Evolutionary conservation across 2,329 filamentous ascomycete genomes (phyloP), one percentile per base, ranked within the genome.

Genomic region (Ascochyta lentis): DNA sequence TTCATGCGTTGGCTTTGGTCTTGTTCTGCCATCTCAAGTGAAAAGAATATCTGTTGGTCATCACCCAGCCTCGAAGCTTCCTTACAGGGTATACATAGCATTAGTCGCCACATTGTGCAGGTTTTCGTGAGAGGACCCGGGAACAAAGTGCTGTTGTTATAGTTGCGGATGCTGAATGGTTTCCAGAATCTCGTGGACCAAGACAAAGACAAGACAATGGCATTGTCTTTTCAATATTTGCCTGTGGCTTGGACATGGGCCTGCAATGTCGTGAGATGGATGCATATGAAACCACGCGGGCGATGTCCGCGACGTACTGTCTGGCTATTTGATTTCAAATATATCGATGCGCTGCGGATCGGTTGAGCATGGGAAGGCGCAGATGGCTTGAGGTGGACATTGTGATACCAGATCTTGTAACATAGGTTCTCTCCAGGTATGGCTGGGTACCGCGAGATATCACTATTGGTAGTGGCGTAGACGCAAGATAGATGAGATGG

Each of bases 131-230:
- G 12, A 26, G 33, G 4, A 13, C 2, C 12, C 1, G 16, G 19
- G 9, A 3, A 44, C 40, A 44, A 34, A 39, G 51, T 27, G 13
- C 6, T 31, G 19, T 38, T 22, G 29, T 19, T 34, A n/a, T 29
- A 44, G n/a, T 13, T 27, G n/a, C 23, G 22, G 16, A 15, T 9
- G 12, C 29, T 5, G 29, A 27, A 16, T 29, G 15, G 7, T 24
- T 23, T 29, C 22, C 4, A 26, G n/a, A 48, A 40, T n/a, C 6
- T 10, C 19, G 33, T 16, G 0, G 22, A 16, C n/a, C 7, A 31
- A 31, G 23, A 49, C 44, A 55, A 49, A 55, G 52, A 24, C 33
- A 23, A 47, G 33, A 49, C 22, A 41, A 37, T n/a, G n/a, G 27
- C 46, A 49, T 24, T 49, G 52, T 55, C 13, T 3, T 19, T 38